phyloP scores from a whole-genome alignment of 2,329 filamentous ascomycete genomes.

The Arthrobotrys pseudoclavata region DNA sequence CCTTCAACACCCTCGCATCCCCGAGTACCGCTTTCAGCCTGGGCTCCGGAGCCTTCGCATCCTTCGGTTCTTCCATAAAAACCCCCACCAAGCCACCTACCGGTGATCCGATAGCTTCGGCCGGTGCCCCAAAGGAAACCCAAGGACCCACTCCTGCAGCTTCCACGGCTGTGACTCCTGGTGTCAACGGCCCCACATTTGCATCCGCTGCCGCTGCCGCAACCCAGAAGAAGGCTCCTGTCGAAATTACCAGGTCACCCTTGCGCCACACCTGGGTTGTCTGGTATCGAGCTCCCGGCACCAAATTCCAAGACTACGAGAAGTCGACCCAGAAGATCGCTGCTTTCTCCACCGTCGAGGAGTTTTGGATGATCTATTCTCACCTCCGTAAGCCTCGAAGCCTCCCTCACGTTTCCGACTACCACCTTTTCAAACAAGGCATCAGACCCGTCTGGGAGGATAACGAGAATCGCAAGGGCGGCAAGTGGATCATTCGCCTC shows the following conservation, averaged over 20 bases:
- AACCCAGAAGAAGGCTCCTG: conserved; percentile 67
- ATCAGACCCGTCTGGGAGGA: conserved; percentile 99
- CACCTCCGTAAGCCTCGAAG: conserved; percentile 90
- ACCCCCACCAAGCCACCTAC: conserved; percentile 71
- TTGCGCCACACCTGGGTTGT: conserved; percentile 93
- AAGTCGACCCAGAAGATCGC: conserved; percentile 93
- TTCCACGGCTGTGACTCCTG: conserved; percentile 66
- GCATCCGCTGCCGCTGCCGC: conserved; percentile 66
- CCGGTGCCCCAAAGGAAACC: conserved; percentile 74
- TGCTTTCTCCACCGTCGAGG: conserved; percentile 83
- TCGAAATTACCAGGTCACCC: conserved; percentile 64
- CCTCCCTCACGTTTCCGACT: conserved; percentile 93
- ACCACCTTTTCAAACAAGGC: conserved; percentile 97
- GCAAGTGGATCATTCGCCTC: conserved; percentile 96
- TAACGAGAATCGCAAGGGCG: conserved; percentile 93
- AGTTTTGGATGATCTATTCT: conserved; percentile 89
- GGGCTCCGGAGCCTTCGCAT: conserved; percentile 94
- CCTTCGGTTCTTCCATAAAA: conserved; percentile 79
- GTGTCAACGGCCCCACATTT: conserved; percentile 60
- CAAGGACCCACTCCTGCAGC: conserved; percentile 68
- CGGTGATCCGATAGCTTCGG: conserved; percentile 38
- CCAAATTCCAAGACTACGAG: conserved; percentile 98
- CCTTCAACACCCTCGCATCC: conserved; percentile 69
- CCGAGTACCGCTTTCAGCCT: conserved; percentile 88
- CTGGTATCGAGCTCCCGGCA: conserved; percentile 96